Evolutionary conservation across 2,329 filamentous ascomycete species (phyloP).

Genomic region (Xylaria hypoxylon): DNA sequence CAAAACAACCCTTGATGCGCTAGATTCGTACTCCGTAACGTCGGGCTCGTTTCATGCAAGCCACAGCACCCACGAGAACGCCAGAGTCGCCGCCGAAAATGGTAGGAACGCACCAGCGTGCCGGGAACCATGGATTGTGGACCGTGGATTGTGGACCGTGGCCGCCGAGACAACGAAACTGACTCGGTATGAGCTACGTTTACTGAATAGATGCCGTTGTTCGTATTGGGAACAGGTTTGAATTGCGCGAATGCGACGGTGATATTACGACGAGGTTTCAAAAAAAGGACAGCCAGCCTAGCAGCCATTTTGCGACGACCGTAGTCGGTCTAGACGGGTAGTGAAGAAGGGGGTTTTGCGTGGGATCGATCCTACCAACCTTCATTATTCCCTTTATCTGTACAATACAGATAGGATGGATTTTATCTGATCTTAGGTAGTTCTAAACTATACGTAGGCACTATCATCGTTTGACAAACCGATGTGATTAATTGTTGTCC

Average conservation of each 20-base stretch:
- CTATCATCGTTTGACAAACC: background rate
- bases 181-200: slow-evolving; percentile 7
- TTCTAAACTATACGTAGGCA: background rate
- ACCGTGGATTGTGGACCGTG: slow-evolving; percentile 8
- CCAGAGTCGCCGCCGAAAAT: slow-evolving; percentile 20
- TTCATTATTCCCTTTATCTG: background rate
- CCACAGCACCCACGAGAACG: slow-evolving; percentile 28
- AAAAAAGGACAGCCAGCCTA: background rate
- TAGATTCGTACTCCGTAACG: slow-evolving; percentile 28
- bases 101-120: slow-evolving; percentile 30
- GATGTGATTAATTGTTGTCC: background rate
- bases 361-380: slow-evolving; percentile 9
- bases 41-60: slow-evolving; percentile 33
- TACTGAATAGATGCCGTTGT: background rate
- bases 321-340: background rate
- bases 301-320: background rate
- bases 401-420: background rate
- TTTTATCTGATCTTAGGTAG: background rate
- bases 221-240: background rate
- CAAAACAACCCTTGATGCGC: background rate
- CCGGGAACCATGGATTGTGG: slow-evolving; percentile 25
- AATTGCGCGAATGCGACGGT: background rate
- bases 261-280: slow-evolving; percentile 3
- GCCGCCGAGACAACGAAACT: slow-evolving; percentile 21
- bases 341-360: background rate